phyloP scores from a whole-genome alignment of 306 rosid genomes.

The Hippophae tibetana region DNA sequence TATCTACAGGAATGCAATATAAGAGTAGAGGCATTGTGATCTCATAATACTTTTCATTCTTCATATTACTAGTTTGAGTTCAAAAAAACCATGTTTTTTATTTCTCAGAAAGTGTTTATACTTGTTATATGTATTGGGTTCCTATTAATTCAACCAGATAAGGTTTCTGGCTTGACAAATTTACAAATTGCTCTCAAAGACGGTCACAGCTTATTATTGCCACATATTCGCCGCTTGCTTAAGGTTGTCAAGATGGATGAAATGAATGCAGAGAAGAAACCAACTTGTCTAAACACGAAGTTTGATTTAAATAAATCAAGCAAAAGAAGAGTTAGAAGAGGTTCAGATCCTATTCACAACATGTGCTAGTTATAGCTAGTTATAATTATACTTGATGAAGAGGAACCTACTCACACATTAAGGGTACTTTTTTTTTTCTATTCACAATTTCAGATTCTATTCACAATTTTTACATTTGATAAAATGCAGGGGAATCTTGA shows the following conservation, averaged over 20 bases:
- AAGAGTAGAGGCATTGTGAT: slow-evolving; percentile 7
- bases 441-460: too few relatives aligned
- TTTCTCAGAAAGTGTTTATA: slow-evolving; percentile 33
- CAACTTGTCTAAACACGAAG: slow-evolving; percentile 58
- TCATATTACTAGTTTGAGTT: slow-evolving; percentile 6
- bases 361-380: slow-evolving; percentile 41
- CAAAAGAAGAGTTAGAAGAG: slow-evolving; percentile 59
- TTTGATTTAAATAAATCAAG: slow-evolving; percentile 63
- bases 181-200: slow-evolving; percentile 60
- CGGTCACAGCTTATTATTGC: slow-evolving; percentile 29
- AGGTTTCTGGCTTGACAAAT: slow-evolving; percentile 50
- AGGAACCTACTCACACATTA: too few relatives aligned
- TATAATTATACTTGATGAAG: slow-evolving; percentile 17
- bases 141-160: slow-evolving; percentile 52
- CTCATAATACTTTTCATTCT: slow-evolving; percentile 14
- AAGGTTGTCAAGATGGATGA: slow-evolving; percentile 44
- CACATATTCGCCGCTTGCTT: slow-evolving; percentile 32
- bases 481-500: too few relatives aligned
- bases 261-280: slow-evolving; percentile 38
- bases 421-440: too few relatives aligned
- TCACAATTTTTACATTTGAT: too few relatives aligned
- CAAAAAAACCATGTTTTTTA: slow-evolving; percentile 40
- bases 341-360: slow-evolving; percentile 95
- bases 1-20: slow-evolving; percentile 20
- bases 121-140: slow-evolving; percentile 45